These are phyloP conservation scores for Vigna angularis DNA, from an alignment of 306 rosid genomes.

Conservation along the genomic window DNA sequence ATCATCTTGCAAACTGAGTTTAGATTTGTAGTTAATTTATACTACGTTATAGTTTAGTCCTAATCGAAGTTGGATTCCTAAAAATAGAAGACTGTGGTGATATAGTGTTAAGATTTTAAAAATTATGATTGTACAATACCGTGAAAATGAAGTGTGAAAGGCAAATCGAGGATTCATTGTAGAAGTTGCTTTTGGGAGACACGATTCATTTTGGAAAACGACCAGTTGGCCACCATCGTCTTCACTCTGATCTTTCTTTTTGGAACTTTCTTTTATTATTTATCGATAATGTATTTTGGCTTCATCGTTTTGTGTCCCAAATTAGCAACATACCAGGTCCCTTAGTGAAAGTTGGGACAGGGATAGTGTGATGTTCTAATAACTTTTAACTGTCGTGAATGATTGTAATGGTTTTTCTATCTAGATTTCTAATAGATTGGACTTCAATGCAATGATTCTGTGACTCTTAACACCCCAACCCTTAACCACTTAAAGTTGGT, in stretches of 20 bases:
- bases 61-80: too few species aligned
- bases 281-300: conserved; percentile 24
- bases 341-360: conserved; percentile 21
- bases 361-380: neutral
- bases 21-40: too few species aligned
- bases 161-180: conserved; percentile 22
- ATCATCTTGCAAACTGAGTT: too few species aligned
- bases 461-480: conserved; percentile 25
- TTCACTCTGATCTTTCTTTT: conserved; percentile 51
- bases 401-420: neutral
- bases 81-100: neutral
- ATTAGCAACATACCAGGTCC: conserved; percentile 48
- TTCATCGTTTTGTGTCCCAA: conserved; percentile 37
- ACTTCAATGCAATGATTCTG: neutral
- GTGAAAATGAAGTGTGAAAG: conserved; percentile 34
- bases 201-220: conserved; percentile 42
- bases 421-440: neutral
- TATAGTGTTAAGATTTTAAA: neutral
- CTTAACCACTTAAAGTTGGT: neutral
- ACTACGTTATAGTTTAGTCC: too few species aligned
- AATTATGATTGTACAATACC: neutral
- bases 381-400: conserved; percentile 17
- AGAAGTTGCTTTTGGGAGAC: conserved; percentile 38
- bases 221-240: conserved; percentile 40
- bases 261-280: conserved; percentile 47